These are phyloP conservation scores for Epichloe sp. DNA, from an alignment of 2,329 filamentous ascomycete species.

Conservation along the genomic window DNA sequence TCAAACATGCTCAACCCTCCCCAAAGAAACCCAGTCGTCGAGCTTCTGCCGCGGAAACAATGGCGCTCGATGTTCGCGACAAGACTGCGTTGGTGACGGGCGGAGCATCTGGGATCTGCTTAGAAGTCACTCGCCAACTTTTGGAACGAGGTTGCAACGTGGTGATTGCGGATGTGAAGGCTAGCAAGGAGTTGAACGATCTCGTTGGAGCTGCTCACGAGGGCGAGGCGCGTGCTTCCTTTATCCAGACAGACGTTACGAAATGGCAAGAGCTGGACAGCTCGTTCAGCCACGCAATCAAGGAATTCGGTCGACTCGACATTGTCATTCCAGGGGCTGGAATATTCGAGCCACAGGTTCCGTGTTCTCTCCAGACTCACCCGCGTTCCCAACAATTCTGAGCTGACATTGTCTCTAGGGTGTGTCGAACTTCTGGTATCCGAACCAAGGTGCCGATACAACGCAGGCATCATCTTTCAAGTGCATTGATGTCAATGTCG, in stretches of 20 bases:
- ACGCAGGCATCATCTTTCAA: slow-evolving; percentile 2
- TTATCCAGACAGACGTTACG: slow-evolving; percentile 24
- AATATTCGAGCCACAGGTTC: slow-evolving; percentile 2
- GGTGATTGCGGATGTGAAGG: slow-evolving; percentile 21
- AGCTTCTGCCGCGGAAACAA: not conserved
- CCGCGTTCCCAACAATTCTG: not conserved
- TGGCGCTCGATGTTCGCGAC: slow-evolving; percentile 7
- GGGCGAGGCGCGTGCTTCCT: slow-evolving; percentile 15
- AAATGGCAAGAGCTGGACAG: slow-evolving; percentile 17
- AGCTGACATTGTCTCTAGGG: slow-evolving; percentile 1
- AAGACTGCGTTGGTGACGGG: slow-evolving; percentile 6
- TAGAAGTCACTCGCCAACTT: slow-evolving; percentile 21
- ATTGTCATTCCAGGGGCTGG: slow-evolving; percentile 4
- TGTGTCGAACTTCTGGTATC: slow-evolving; percentile 2
- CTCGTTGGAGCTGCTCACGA: not conserved
- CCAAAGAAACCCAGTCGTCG: not conserved
- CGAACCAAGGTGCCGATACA: slow-evolving; percentile 2
- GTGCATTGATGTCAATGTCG: slow-evolving; percentile 17
- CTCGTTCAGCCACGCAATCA: slow-evolving; percentile 16
- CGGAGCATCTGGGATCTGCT: slow-evolving; percentile 18
- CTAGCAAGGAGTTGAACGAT: slow-evolving; percentile 18
- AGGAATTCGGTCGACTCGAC: slow-evolving; percentile 3
- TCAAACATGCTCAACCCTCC: not conserved
- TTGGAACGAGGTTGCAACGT: slow-evolving; percentile 22
- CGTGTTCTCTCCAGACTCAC: not conserved